Evolutionary conservation across 305 asterid genomes (phyloP).

Genomic region (Fraxinus angustifolia): DNA sequence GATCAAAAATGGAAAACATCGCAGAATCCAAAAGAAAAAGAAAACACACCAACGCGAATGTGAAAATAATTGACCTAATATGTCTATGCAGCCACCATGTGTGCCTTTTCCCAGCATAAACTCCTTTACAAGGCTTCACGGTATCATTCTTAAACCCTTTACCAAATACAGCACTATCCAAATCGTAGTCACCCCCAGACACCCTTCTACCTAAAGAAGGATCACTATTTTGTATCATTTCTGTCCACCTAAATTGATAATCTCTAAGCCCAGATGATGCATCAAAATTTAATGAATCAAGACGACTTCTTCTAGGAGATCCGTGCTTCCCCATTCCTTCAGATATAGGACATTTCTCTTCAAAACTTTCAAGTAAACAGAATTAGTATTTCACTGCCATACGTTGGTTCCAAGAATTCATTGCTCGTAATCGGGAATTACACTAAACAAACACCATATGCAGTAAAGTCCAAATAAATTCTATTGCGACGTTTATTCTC

Average conservation of each 20-base stretch:
- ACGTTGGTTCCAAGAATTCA: background rate
- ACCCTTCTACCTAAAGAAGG: constrained; percentile 51
- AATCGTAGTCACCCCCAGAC: constrained; percentile 39
- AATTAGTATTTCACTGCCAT: background rate
- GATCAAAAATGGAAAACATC: constrained; percentile 55
- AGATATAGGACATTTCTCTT: background rate
- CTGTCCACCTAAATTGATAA: constrained; percentile 34
- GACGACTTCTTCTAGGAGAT: constrained; percentile 37
- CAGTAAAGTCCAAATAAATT: constrained; percentile 2
- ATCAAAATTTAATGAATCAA: constrained; percentile 26
- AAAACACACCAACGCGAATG: constrained; percentile 48
- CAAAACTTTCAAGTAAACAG: background rate
- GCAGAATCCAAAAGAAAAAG: constrained; percentile 57
- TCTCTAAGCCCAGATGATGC: constrained; percentile 36
- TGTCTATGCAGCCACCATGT: constrained; percentile 57
- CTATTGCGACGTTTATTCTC: background rate
- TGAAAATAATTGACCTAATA: constrained; percentile 44
- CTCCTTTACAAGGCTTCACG: constrained; percentile 45
- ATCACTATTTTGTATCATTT: constrained; percentile 35
- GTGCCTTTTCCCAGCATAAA: constrained; percentile 45
- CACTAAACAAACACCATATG: background rate
- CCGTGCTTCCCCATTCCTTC: constrained; percentile 48
- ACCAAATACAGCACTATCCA: constrained; percentile 41
- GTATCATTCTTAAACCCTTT: constrained; percentile 45
- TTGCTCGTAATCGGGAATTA: constrained; percentile 14